Conservation (phyloP, 192 early-diverging fungal species). For the Pilaira anomala region DNA sequence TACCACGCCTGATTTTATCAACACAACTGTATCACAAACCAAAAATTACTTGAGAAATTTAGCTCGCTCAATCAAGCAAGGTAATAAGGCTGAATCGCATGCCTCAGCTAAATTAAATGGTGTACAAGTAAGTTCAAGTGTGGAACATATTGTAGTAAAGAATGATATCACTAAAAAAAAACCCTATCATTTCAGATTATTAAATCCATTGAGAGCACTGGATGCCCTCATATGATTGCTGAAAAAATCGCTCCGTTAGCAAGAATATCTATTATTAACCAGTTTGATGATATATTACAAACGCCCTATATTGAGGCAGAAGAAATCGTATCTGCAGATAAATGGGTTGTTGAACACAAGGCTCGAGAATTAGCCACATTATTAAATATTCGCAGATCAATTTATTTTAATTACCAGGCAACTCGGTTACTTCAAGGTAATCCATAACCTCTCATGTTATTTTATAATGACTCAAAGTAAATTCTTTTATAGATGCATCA, state of each 20-base stretch:
- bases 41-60: neutral
- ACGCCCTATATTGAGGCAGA: neutral
- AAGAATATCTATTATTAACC: neutral
- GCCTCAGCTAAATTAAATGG: neutral
- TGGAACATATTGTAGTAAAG: too few species aligned
- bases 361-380: neutral
- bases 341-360: neutral
- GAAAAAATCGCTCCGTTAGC: neutral
- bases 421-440: neutral
- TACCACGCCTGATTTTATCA: neutral
- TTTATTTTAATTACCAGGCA: neutral
- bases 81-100: neutral
- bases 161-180: too few species aligned
- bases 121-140: neutral
- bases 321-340: neutral
- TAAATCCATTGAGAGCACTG: neutral
- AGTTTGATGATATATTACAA: neutral
- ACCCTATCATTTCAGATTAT: neutral
- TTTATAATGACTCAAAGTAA: neutral
- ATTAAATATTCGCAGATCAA: neutral
- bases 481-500: neutral
- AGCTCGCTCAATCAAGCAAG: neutral
- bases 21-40: neutral
- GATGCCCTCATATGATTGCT: neutral
- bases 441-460: neutral